phyloP scores from a whole-genome alignment of 306 rosid genomes.

The Rosa rugosa region DNA sequence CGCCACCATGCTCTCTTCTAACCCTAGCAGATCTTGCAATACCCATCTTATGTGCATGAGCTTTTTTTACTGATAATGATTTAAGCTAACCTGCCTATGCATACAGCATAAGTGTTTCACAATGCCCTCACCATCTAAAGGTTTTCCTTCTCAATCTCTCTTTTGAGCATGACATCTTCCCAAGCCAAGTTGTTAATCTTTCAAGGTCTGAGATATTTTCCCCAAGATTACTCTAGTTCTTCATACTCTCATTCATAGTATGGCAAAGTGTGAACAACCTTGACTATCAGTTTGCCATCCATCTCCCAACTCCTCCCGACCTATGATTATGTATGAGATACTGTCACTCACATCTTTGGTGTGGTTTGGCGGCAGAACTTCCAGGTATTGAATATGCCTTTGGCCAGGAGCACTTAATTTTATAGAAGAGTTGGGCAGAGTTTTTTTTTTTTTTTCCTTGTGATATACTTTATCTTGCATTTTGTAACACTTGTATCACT shows the following conservation, averaged over 20 bases:
- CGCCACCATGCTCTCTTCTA: too few species aligned
- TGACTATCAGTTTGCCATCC: not conserved
- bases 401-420: not conserved
- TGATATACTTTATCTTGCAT: constrained; percentile 8
- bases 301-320: not conserved
- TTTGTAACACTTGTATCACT: not conserved
- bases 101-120: not conserved
- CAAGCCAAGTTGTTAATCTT: not conserved
- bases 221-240: not conserved
- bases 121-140: not conserved
- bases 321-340: not conserved
- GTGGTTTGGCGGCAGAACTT: not conserved
- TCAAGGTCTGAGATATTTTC: not conserved
- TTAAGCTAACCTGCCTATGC: not conserved
- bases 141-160: not conserved
- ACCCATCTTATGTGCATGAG: too few species aligned
- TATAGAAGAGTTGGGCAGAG: not conserved
- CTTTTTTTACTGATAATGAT: too few species aligned
- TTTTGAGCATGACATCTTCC: not conserved
- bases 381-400: not conserved
- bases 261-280: not conserved
- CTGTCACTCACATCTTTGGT: not conserved
- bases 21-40: too few species aligned
- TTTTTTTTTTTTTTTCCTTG: not conserved
- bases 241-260: not conserved